Base-by-base conservation (phyloP, 768 basidiomycete genomes). In the Royoungia palumana region DNA sequence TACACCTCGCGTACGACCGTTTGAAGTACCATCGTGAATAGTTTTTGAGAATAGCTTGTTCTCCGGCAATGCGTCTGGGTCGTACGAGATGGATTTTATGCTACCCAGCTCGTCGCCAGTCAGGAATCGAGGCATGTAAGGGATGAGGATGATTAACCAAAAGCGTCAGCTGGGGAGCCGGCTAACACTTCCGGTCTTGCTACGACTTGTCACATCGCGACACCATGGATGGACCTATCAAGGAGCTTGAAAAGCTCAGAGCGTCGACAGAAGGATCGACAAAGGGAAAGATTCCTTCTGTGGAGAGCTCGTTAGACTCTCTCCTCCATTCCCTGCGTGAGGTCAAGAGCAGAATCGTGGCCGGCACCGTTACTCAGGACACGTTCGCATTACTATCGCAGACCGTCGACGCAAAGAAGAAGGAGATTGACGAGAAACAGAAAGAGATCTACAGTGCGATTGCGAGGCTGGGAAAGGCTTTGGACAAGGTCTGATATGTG, bases 381-480 rank as follows among this genome's bases (percentile, higher is more conserved):
- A 72, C 75, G 13, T 67, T 85, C 12, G 69, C 65, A 27, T 62
- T 74, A 8, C 70, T 90, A 10, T 71, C 76, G 16, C 78, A 78
- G 61, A 73, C 75, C 2, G 76, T 90, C 3, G 87, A 89, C 41
- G 65, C 72, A 0, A 81, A 70, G 67, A 93, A 89, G 82, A 92
- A 85, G 64, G 89, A 90, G 49, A 74, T 93, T 1, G 89, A 91
- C 49, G 89, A 94, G 30, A 78, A 85, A 4, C 85, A 94, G 74
- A 97, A 94, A 67, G 93, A 94, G 57, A 77, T 92, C 28, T 90
- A 94, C 59, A 80, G 76, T 17, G 82, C 84, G 3, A 69, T 96
- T 9, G 79, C 83, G 22, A 81, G 81, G 56, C 75, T 94, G 32
- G 91, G 90, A 24, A 97, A 94, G 70, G 78, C 83, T 0, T 67